Percentiles rank a stretch among this genome's conserved stretches.
These are phyloP conservation scores for Myriosclerotinia scirpicola DNA, from an alignment of 2,329 filamentous ascomycete species.

Conservation along the genomic window DNA sequence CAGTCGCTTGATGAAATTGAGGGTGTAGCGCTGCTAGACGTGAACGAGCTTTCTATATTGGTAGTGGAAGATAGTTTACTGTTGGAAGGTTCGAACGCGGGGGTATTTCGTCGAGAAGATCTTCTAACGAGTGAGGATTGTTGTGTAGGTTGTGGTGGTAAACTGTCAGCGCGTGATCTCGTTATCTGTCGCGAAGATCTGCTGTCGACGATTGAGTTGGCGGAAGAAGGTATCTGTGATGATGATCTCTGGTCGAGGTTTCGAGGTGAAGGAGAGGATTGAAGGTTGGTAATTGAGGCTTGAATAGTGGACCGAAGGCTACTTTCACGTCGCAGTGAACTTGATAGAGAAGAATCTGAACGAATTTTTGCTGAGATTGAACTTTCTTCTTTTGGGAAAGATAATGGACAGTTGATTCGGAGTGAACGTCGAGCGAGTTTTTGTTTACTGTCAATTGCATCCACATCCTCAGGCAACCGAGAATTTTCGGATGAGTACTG, in stretches of 20 bases:
- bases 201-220: not conserved
- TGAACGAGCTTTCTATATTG: slow-evolving; percentile 5
- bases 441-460: not conserved
- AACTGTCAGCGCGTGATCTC: slow-evolving; percentile 13
- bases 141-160: slow-evolving; percentile 11
- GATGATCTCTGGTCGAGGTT: not conserved
- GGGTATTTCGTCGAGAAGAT: slow-evolving; percentile 13
- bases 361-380: not conserved
- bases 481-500: slow-evolving; percentile 19
- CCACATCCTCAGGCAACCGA: slow-evolving; percentile 8
- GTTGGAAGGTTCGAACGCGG: not conserved
- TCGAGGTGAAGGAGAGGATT: not conserved
- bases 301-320: slow-evolving; percentile 11
- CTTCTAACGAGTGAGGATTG: not conserved
- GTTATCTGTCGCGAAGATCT: slow-evolving; percentile 11
- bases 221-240: slow-evolving; percentile 1
- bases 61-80: slow-evolving; percentile 12
- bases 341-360: slow-evolving; percentile 4
- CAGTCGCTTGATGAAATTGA: slow-evolving; percentile 16
- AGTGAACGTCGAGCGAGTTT: slow-evolving; percentile 8
- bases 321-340: slow-evolving; percentile 6
- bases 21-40: slow-evolving; percentile 6
- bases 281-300: slow-evolving; percentile 1
- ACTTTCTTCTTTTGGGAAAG: not conserved
- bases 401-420: not conserved